Base-by-base conservation (phyloP, 768 basidiomycete species). In the Clavulina sp. region DNA sequence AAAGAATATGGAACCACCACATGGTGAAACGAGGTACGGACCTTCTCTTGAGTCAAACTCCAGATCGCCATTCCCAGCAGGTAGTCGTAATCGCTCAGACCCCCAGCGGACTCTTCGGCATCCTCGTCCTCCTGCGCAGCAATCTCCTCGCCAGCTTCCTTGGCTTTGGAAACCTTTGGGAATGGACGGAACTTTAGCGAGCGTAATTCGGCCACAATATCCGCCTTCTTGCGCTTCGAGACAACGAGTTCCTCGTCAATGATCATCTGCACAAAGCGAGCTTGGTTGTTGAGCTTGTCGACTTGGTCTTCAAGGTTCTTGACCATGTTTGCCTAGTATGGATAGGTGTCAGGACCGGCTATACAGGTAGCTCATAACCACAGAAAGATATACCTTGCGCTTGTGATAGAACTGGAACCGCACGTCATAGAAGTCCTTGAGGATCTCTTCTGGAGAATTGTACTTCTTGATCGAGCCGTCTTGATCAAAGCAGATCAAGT, bases 401-500 rank as follows among this genome's bases (percentile, higher is more conserved):
- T 88, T 87, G 68, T 92, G 89, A 63, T 99, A 99, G 66, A 76
- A 89, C 26, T 84, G 79, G 56, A 99, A 67, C 16, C 95, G 78
- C 52, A 79, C 68, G 26, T 86, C 84, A 62, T 86, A 99, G 63
- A 95, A 99, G 34, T 95, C 92, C 56, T 86, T 80, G 41, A 97
- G 65, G 50, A 99, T 86, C 57, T 91, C 83, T 62, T 97, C 95
- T 0, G 95, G 78, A 0, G 80, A 75, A 18, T 75, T 69, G 64
- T 96, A 97, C 66, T 81, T 92, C 69, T 81, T 88, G 68, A 99
- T 93, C 70, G 93, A 95, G 58, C 87, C 82, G 18, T 92, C 84
- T 54, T 85, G 76, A 65, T 99, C 93, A 65, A 99, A 99, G 66
- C 88, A 91, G 18, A 97, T 95, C 95, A 99, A 97, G 69, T 99